These are phyloP conservation scores for Dionaea muscipula DNA, from an alignment of 179 eudicot genomes.

Conservation along the genomic window DNA sequence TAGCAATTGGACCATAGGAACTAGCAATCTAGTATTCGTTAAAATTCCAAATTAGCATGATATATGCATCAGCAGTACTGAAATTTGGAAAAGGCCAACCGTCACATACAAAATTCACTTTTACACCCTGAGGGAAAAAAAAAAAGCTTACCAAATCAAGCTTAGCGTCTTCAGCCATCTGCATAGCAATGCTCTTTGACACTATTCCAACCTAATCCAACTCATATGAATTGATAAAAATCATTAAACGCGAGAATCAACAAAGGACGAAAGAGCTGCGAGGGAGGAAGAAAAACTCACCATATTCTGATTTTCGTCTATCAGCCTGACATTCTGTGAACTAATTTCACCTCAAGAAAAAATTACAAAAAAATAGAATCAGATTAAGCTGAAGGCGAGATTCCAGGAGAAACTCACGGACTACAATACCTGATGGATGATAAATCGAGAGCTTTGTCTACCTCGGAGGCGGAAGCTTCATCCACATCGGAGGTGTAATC, in stretches of 20 bases:
- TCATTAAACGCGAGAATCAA: neutral
- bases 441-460: slow-evolving; percentile 8
- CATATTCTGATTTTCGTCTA: slow-evolving; percentile 50
- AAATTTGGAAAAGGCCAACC: too few relatives aligned
- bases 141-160: slow-evolving; percentile 62
- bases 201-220: slow-evolving; percentile 58
- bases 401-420: neutral
- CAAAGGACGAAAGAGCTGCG: neutral
- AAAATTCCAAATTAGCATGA: too few relatives aligned
- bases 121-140: too few relatives aligned
- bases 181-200: slow-evolving; percentile 54
- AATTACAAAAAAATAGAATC: neutral
- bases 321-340: slow-evolving; percentile 43
- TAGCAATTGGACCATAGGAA: too few relatives aligned
- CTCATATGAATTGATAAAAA: slow-evolving; percentile 1
- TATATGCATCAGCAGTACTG: too few relatives aligned
- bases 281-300: slow-evolving; percentile 13
- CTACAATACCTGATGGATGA: slow-evolving; percentile 8
- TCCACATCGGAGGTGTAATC: slow-evolving; percentile 1
- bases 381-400: neutral
- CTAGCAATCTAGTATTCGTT: too few relatives aligned
- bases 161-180: slow-evolving; percentile 60
- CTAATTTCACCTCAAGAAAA: slow-evolving; percentile 14
- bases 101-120: too few relatives aligned
- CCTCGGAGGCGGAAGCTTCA: slow-evolving; percentile 3